Base-by-base conservation (phyloP, 495 filamentous ascomycete genomes). In the Durotheca rogersii region DNA sequence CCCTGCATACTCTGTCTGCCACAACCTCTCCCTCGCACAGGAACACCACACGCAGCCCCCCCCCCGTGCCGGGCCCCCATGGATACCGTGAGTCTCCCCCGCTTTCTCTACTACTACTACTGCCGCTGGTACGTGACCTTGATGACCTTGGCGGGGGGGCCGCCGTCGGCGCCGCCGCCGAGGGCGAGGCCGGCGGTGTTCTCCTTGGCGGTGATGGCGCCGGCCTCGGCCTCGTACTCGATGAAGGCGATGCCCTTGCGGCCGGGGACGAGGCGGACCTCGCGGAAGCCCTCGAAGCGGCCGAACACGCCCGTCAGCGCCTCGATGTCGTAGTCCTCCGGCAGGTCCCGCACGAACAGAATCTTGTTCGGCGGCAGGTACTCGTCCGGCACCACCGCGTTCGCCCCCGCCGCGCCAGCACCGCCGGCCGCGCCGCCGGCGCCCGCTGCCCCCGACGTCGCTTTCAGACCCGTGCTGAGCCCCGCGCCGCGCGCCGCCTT, bases 321-420 rank as follows among this genome's bases (percentile, higher is more conserved):
- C 41, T 93, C 90, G 64, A 86, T 81, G 68, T 85, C 86, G 62
- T 86, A 88, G 47, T 89, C 87, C 55, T 94, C 89, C 11, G 94
- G 92, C 36, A 99, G 64, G 59, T 96, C 90, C 69, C 91, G 90
- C 41, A 97, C 74, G 77, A 97, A 95, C n/a, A 99, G 79, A 51
- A 89, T 93, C 72, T 94, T 95, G 79, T 97, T 99, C 35, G 94
- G 92, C 2, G 90, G 93, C 0, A 97, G 81, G 65, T 94, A 97
- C 71, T 99, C 93, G 79, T 96, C 94, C 1, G 93, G 93, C 11
- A 97, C 82, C 37, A 94, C 86, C 14, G 85, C 78, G 17, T 84
- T 78, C 0, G 82, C 39, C 2, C 56, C 56, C 6, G 17, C 30
- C 16, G 35, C 4, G 4, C 23, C 23, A 27, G 23, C 23, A 4